These are phyloP conservation scores for Gregarina niphandrodes DNA, from an alignment of 169 alveolate genomes.

Conservation along the genomic window DNA sequence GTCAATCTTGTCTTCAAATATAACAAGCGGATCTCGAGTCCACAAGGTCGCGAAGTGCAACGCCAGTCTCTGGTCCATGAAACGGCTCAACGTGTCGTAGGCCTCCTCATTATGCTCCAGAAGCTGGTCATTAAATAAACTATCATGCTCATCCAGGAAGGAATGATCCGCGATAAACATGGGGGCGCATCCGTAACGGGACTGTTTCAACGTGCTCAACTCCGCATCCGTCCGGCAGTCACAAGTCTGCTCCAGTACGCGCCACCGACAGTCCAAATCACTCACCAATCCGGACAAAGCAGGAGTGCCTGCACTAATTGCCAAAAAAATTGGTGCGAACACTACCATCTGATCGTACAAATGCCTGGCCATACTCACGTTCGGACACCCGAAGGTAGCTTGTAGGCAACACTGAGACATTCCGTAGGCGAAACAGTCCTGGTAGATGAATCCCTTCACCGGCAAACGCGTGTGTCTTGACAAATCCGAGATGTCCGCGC, in stretches of 20 bases:
- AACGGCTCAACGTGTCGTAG: slow-evolving; percentile 34
- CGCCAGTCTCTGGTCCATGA: slow-evolving; percentile 56
- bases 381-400: slow-evolving; percentile 50
- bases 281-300: slow-evolving; percentile 57
- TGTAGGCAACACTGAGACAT: slow-evolving; percentile 80
- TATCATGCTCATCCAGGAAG: slow-evolving; percentile 18
- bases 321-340: slow-evolving; percentile 63
- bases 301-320: slow-evolving; percentile 67
- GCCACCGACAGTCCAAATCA: slow-evolving; percentile 64
- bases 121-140: slow-evolving; percentile 45
- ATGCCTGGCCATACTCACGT: slow-evolving; percentile 52
- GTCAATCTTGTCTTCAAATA: slow-evolving; percentile 28
- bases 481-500: neutral
- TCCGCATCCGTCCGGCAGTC: slow-evolving; percentile 71
- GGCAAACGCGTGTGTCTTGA: slow-evolving; percentile 30
- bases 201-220: slow-evolving; percentile 29
- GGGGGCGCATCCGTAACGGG: slow-evolving; percentile 38
- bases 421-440: slow-evolving; percentile 86
- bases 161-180: slow-evolving; percentile 32
- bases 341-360: slow-evolving; percentile 71
- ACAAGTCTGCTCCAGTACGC: slow-evolving; percentile 52
- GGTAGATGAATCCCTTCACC: slow-evolving; percentile 43
- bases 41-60: slow-evolving; percentile 57
- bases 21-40: slow-evolving; percentile 72
- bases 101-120: slow-evolving; percentile 45